phyloP scores from a whole-genome alignment of 1,139 yeast genomes.

The Ogataea hybrid region DNA sequence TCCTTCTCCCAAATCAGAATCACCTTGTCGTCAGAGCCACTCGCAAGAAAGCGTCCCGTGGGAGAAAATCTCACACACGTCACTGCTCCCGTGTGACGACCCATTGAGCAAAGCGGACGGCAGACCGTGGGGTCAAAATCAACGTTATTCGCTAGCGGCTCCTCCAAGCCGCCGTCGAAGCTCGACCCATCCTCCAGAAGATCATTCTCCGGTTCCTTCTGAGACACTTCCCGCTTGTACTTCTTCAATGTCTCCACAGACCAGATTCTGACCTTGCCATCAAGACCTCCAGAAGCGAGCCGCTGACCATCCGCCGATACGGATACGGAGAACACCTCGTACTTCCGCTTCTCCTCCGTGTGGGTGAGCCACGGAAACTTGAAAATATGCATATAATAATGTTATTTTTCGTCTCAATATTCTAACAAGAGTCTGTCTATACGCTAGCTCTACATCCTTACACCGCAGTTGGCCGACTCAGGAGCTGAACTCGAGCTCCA shows the following conservation, averaged over 20 bases:
- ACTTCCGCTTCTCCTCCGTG: conserved; percentile 71
- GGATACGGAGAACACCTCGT: conserved; percentile 82
- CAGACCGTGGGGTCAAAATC: conserved; percentile 38
- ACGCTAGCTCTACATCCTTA: background rate
- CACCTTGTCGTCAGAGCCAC: conserved; percentile 94
- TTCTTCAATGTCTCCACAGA: conserved; percentile 57
- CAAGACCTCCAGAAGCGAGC: conserved; percentile 93
- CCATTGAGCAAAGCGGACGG: conserved; percentile 74
- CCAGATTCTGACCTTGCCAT: conserved; percentile 94
- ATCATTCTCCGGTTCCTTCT: conserved; percentile 16
- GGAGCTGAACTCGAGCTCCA: conserved; percentile 23
- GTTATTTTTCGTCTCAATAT: background rate
- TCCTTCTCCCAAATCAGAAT: conserved; percentile 92
- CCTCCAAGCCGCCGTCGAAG: background rate
- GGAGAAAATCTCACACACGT: conserved; percentile 92
- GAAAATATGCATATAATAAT: conserved; percentile 57
- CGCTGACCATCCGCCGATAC: conserved; percentile 80
- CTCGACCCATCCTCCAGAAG: background rate
- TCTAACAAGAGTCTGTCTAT: background rate
- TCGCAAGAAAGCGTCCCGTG: conserved; percentile 83
- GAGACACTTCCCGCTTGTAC: conserved; percentile 28
- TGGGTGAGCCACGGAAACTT: conserved; percentile 80
- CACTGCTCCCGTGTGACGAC: conserved; percentile 85
- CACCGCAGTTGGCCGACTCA: background rate
- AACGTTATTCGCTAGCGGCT: conserved; percentile 2